Evolutionary conservation across 495 filamentous ascomycete species (phyloP).

Genomic region (Penicillium simplicissimum): DNA sequence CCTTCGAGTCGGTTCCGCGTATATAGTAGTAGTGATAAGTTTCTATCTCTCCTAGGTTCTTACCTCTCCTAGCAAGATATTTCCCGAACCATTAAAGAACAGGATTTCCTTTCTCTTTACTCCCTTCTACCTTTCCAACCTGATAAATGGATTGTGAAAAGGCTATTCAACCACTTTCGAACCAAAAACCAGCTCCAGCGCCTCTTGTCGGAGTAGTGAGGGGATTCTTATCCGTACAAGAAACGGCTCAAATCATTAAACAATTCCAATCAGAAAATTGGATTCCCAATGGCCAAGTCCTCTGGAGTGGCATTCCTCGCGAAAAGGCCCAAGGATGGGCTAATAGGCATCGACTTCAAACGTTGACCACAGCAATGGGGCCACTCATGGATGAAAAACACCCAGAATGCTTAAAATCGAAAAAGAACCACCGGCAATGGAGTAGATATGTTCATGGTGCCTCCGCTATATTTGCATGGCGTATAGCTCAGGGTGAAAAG

Average conservation of each 20-base stretch:
- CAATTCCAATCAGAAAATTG: slow-evolving; percentile 4
- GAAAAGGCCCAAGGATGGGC: slow-evolving; percentile 3
- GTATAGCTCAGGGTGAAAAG: background rate
- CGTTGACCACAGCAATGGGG: slow-evolving; percentile 5
- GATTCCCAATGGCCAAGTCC: background rate
- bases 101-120: background rate
- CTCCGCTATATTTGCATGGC: slow-evolving; percentile 3
- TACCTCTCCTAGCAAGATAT: background rate
- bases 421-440: background rate
- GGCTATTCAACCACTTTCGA: background rate
- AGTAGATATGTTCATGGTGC: slow-evolving; percentile 3
- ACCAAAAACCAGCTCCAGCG: background rate
- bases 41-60: background rate
- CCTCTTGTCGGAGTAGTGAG: background rate
- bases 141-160: background rate
- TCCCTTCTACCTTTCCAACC: background rate
- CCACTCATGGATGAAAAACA: slow-evolving; percentile 2
- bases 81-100: background rate
- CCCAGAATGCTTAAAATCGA: background rate
- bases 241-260: background rate
- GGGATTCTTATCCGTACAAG: background rate
- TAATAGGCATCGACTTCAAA: background rate
- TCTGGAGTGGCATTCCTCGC: slow-evolving; percentile 2
- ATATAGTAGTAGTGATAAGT: background rate
- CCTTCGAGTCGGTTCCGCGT: background rate